Evolutionary conservation across 371 early-diverging fungal genomes (phyloP).

Genomic region (Agmasoma carcini): DNA sequence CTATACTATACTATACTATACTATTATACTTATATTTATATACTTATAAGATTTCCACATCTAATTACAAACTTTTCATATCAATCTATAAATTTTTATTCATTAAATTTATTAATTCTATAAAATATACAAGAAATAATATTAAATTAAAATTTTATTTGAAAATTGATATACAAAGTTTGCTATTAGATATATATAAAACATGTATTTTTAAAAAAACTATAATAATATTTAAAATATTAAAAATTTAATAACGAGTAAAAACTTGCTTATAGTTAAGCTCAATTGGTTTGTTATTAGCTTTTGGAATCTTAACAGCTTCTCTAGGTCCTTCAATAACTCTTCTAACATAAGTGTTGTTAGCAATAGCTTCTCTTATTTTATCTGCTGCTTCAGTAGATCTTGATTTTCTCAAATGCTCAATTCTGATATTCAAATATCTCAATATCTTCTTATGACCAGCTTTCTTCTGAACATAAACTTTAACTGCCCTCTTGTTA

Average conservation of each 20-base stretch:
- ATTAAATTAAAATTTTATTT: no score
- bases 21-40: no score
- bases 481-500: constrained; percentile 65
- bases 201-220: no score
- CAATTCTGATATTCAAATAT: constrained; percentile 87
- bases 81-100: no score
- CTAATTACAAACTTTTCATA: no score
- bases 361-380: constrained; percentile 58
- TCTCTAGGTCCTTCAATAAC: constrained; percentile 73
- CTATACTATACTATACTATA: no score
- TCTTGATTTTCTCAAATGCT: constrained; percentile 97
- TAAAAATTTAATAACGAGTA: constrained; percentile 20
- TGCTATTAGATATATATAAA: no score
- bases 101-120: no score
- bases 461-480: constrained; percentile 88
- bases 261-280: constrained; percentile 30
- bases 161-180: no score
- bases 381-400: constrained; percentile 93
- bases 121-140: no score
- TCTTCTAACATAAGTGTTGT: constrained; percentile 67
- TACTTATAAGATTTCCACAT: no score
- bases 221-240: no score
- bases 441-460: constrained; percentile 91
- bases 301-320: constrained; percentile 64
- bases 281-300: constrained; percentile 56